Evolutionary conservation across 2,329 filamentous ascomycete species (phyloP).

Genomic region (Diaporthe sp.): DNA sequence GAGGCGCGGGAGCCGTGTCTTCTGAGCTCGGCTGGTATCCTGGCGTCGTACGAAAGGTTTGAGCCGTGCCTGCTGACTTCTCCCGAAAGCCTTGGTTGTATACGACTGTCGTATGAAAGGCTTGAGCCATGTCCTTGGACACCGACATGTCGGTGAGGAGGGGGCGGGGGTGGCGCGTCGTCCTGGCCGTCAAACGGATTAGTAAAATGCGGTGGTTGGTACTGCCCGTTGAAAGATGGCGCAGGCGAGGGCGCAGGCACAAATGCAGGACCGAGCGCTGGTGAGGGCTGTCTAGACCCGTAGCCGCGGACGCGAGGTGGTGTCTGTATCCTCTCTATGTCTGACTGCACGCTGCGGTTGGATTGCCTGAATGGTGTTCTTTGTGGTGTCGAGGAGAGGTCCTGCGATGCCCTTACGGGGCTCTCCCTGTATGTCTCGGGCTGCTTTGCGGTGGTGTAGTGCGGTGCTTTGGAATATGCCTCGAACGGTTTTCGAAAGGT

Average conservation of each 20-base stretch:
- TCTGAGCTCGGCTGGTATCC: slow-evolving; percentile 36
- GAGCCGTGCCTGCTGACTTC: slow-evolving; percentile 41
- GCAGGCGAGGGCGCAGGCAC: slow-evolving; percentile 52
- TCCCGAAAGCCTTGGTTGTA: slow-evolving; percentile 38
- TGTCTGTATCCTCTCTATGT: slow-evolving; percentile 48
- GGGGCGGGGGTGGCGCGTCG: slow-evolving; percentile 84
- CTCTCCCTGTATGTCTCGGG: slow-evolving; percentile 69
- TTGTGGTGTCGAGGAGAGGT: slow-evolving; percentile 43
- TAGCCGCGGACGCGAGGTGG: slow-evolving; percentile 52
- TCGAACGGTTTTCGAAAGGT: slow-evolving; percentile 78
- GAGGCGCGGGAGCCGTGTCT: slow-evolving; percentile 52
- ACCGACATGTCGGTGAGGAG: slow-evolving; percentile 80
- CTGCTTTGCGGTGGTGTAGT: slow-evolving; percentile 75
- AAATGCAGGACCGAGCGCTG: slow-evolving; percentile 43
- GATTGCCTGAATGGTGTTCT: slow-evolving; percentile 16
- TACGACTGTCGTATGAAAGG: slow-evolving; percentile 42
- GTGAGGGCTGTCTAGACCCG: slow-evolving; percentile 55
- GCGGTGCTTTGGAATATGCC: slow-evolving; percentile 76
- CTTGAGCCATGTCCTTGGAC: slow-evolving; percentile 40
- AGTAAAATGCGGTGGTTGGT: slow-evolving; percentile 43
- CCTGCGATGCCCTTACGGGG: slow-evolving; percentile 52
- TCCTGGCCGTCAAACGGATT: slow-evolving; percentile 57
- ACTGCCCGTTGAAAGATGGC: slow-evolving; percentile 52
- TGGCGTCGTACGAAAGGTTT: slow-evolving; percentile 40
- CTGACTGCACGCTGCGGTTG: slow-evolving; percentile 44